Evolutionary conservation across 495 filamentous ascomycete genomes (phyloP).

Genomic region (Penicillium macrosclerotiorum): DNA sequence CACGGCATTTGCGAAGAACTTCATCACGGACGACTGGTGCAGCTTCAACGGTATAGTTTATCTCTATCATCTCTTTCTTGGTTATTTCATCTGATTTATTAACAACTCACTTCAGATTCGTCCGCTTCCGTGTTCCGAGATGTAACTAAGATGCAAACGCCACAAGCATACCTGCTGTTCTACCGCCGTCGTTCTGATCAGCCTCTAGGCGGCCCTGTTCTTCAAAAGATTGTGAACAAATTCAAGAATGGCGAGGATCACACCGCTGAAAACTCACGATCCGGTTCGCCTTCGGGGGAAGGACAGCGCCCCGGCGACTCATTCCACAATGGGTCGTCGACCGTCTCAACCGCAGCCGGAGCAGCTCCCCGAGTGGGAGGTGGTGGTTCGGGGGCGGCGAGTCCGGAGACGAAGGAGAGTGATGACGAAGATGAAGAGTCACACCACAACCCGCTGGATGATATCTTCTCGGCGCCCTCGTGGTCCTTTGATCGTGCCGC

Average conservation of each 20-base stretch:
- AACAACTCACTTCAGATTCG: slow-evolving; percentile 56
- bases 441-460: slow-evolving; percentile 1
- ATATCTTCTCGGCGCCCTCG: slow-evolving; percentile 2
- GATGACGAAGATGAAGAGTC: slow-evolving; percentile 20
- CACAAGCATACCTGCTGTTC: slow-evolving; percentile 88
- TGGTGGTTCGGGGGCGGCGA: slow-evolving; percentile 52
- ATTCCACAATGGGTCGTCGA: slow-evolving; percentile 83
- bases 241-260: slow-evolving; percentile 44
- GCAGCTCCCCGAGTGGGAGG: slow-evolving; percentile 65
- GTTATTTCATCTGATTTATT: slow-evolving; percentile 9
- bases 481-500: slow-evolving; percentile 8
- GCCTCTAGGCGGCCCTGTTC: slow-evolving; percentile 75
- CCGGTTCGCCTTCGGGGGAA: slow-evolving; percentile 69
- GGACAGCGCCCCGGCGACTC: slow-evolving; percentile 80
- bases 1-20: slow-evolving; percentile 90
- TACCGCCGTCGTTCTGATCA: slow-evolving; percentile 79
- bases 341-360: slow-evolving; percentile 74
- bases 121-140: slow-evolving; percentile 43
- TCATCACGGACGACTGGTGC: slow-evolving; percentile 80
- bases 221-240: slow-evolving; percentile 62
- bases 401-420: slow-evolving; percentile 29
- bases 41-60: slow-evolving; percentile 80
- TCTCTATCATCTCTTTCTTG: not conserved
- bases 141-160: slow-evolving; percentile 27
- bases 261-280: slow-evolving; percentile 45